Evolutionary conservation across 2,329 filamentous ascomycete genomes (phyloP).

Genomic region (Bisporella sp.): DNA sequence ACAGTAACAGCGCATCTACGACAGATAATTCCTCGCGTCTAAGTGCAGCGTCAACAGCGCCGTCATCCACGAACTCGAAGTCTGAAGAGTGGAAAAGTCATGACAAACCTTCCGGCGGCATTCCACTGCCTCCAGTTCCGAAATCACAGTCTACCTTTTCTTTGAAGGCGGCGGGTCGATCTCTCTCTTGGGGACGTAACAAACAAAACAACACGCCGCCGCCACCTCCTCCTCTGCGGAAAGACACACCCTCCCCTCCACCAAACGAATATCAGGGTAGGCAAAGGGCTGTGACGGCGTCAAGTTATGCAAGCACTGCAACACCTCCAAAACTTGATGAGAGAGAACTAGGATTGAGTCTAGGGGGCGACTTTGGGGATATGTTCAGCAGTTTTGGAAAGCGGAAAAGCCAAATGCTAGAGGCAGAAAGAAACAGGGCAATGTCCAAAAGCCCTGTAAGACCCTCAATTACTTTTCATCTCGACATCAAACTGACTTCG

Average conservation of each 20-base stretch:
- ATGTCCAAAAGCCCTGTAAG: conserved; percentile 23
- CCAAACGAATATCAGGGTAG: conserved; percentile 15
- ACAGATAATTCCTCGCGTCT: conserved; percentile 29
- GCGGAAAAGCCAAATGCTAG: conserved; percentile 21
- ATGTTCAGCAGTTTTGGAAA: conserved; percentile 28
- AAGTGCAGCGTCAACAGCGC: conserved; percentile 28
- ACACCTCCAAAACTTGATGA: conserved; percentile 25
- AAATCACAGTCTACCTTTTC: conserved; percentile 24
- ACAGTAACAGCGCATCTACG: conserved; percentile 28
- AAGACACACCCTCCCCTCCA: conserved; percentile 15
- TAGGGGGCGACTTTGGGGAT: conserved; percentile 28
- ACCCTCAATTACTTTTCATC: background rate
- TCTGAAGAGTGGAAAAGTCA: conserved; percentile 24
- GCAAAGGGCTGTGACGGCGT: conserved; percentile 23
- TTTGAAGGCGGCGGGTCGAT: conserved; percentile 25
- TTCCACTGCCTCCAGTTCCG: conserved; percentile 23
- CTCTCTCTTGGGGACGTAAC: conserved; percentile 27
- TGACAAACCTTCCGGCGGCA: conserved; percentile 23
- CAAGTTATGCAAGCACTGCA: conserved; percentile 28
- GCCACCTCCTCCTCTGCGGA: conserved; percentile 14
- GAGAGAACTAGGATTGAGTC: conserved; percentile 22
- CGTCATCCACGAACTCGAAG: conserved; percentile 25
- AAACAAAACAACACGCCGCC: conserved; percentile 20
- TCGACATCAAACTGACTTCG: conserved; percentile 4
- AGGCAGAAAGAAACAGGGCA: conserved; percentile 17